phyloP scores from a whole-genome alignment of 2,329 filamentous ascomycete genomes.

The Sordariomycetes sp. region DNA sequence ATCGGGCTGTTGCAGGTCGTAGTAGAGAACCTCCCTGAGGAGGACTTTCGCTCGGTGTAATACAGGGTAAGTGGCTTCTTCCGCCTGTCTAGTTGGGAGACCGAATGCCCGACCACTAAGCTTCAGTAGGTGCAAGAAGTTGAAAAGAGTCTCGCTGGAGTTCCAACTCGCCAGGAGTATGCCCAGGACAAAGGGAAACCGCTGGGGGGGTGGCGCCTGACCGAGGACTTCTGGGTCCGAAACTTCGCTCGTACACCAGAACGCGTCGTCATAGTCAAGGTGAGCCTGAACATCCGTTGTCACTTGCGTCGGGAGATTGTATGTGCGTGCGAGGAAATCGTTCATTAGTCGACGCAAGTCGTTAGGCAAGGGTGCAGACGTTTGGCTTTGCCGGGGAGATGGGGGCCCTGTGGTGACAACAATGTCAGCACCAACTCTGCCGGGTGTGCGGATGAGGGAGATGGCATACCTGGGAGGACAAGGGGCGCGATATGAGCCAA shows the following conservation, averaged over 20 bases:
- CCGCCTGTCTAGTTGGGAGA: constrained; percentile 34
- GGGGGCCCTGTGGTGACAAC: constrained; percentile 23
- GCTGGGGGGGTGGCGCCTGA: not conserved
- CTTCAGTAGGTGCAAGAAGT: constrained; percentile 40
- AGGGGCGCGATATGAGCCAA: constrained; percentile 16
- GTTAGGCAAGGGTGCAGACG: constrained; percentile 38
- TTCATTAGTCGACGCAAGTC: constrained; percentile 39
- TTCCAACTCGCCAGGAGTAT: constrained; percentile 43
- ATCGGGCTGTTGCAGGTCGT: constrained; percentile 38
- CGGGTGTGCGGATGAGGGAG: not conserved
- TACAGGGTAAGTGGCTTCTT: constrained; percentile 36
- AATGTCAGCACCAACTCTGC: constrained; percentile 11
- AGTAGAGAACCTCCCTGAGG: constrained; percentile 42
- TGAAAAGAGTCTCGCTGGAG: constrained; percentile 33
- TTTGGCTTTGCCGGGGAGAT: constrained; percentile 37
- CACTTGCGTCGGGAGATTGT: constrained; percentile 27
- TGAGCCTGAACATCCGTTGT: constrained; percentile 29
- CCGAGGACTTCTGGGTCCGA: not conserved
- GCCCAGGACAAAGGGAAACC: constrained; percentile 25
- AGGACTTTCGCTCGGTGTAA: constrained; percentile 44
- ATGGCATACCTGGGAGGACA: constrained; percentile 4
- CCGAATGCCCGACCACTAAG: constrained; percentile 31
- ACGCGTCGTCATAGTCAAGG: constrained; percentile 43
- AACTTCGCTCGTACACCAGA: constrained; percentile 45
- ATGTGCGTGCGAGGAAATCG: constrained; percentile 36